Evolutionary conservation across 1,139 yeast genomes (phyloP).

Genomic region (Hemisphaericaspora lyxosophila): DNA sequence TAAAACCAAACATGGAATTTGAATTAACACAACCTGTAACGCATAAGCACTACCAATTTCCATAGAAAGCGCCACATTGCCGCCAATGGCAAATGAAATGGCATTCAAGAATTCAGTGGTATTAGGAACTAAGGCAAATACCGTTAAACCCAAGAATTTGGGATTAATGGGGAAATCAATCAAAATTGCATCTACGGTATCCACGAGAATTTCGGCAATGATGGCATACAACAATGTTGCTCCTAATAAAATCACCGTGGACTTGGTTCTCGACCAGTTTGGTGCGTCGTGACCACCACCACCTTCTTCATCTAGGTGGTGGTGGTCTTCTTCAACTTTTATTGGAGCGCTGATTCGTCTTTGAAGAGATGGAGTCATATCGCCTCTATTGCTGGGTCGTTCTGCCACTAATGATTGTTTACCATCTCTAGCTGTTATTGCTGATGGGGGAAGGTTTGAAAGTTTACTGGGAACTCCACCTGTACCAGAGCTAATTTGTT

Average conservation of each 20-base stretch:
- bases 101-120: conserved; percentile 97
- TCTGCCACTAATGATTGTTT: conserved; percentile 3
- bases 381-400: conserved; percentile 5
- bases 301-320: conserved; percentile 30
- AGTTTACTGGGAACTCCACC: conserved; percentile 8
- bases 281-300: conserved; percentile 93
- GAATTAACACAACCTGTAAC: conserved; percentile 90
- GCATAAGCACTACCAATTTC: conserved; percentile 99
- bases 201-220: conserved; percentile 92
- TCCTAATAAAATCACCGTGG: conserved; percentile 77
- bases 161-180: conserved; percentile 77
- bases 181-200: conserved; percentile 88
- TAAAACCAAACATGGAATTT: conserved; percentile 85
- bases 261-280: conserved; percentile 88
- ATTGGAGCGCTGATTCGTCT: neutral
- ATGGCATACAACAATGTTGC: conserved; percentile 88
- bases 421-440: conserved; percentile 13
- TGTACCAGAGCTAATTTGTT: conserved; percentile 18
- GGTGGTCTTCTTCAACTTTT: conserved; percentile 12
- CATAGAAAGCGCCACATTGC: conserved; percentile 94
- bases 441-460: conserved; percentile 13
- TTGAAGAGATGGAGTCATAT: conserved; percentile 4
- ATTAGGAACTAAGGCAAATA: conserved; percentile 94
- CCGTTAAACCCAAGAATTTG: conserved; percentile 87
- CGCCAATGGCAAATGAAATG: conserved; percentile 92